Conservation (phyloP, 331 rosid genomes). For the Pyracantha coccinea region DNA sequence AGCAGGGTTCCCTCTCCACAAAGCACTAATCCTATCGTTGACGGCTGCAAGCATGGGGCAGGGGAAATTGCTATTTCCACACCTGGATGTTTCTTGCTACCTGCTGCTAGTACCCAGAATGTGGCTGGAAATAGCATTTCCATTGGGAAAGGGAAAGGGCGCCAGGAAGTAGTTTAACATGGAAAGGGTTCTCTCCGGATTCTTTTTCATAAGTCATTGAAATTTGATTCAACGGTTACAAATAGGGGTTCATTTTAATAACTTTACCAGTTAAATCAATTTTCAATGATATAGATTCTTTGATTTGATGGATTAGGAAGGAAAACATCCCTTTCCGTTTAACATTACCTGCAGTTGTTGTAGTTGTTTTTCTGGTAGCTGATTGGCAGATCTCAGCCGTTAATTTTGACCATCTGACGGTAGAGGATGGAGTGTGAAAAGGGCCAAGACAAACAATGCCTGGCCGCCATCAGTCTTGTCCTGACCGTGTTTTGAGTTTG, state of each 20-base stretch:
- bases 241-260: no score
- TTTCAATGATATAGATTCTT: no score
- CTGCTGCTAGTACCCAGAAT: background rate
- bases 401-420: background rate
- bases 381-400: background rate
- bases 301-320: no score
- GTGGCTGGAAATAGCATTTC: background rate
- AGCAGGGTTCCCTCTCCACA: background rate
- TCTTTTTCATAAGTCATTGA: no score
- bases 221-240: no score
- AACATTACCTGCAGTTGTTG: background rate
- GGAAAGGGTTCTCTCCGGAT: no score
- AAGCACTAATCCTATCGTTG: background rate
- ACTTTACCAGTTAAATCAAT: no score
- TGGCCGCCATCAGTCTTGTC: background rate
- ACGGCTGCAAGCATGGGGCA: background rate
- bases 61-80: slow-evolving; percentile 3
- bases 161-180: background rate
- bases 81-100: background rate
- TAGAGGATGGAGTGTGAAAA: background rate
- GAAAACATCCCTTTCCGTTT: no score
- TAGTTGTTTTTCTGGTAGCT: background rate
- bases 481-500: background rate
- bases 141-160: background rate
- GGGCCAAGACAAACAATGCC: background rate